These are phyloP conservation scores for Saccharomycopsis hybrid DNA, from an alignment of 1,139 yeast genomes.

Conservation along the genomic window DNA sequence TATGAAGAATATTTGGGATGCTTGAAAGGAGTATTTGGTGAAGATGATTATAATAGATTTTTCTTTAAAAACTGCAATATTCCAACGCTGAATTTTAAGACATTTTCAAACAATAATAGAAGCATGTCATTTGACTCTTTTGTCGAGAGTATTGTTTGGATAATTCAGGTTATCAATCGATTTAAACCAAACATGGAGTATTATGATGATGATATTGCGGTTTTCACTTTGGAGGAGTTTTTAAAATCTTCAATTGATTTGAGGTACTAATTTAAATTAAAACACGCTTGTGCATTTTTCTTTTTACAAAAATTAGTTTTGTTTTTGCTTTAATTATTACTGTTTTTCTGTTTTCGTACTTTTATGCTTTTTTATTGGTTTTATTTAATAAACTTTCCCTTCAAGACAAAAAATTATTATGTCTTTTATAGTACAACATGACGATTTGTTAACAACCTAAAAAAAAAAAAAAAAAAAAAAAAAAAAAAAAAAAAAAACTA, in stretches of 20 bases:
- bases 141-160: slow-evolving; percentile 16
- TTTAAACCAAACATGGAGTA: neutral
- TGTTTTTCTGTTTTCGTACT: no score
- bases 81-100: slow-evolving; percentile 10
- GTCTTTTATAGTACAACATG: no score
- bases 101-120: slow-evolving; percentile 4
- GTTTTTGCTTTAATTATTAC: no score
- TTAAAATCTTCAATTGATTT: neutral
- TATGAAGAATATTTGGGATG: slow-evolving; percentile 13
- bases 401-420: no score
- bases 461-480: no score
- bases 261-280: neutral
- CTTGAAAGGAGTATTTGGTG: slow-evolving; percentile 14
- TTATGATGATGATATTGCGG: neutral
- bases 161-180: slow-evolving; percentile 9
- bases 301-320: no score
- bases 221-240: slow-evolving; percentile 1
- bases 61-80: slow-evolving; percentile 9
- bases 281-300: neutral
- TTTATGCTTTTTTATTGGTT: no score
- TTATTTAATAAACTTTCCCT: no score
- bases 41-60: slow-evolving; percentile 6
- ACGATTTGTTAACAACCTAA: no score
- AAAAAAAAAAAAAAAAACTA: no score
- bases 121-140: slow-evolving; percentile 11